Conservation (phyloP, 2,329 filamentous ascomycete species). For the Penicillium digitatum region DNA sequence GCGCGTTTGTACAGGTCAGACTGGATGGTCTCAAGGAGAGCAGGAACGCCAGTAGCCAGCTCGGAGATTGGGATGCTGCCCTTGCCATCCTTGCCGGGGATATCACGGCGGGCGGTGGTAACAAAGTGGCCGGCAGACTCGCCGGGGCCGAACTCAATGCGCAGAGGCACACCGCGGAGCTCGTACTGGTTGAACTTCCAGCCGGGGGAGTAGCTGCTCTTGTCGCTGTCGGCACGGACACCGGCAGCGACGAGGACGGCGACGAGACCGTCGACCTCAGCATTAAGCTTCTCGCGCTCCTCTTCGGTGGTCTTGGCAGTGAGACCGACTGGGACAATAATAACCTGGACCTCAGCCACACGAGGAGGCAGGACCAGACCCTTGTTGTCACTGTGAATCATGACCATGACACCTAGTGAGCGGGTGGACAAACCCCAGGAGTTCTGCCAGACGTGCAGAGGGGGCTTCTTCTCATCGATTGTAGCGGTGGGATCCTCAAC, state of each 20-base stretch:
- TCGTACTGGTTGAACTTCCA: constrained; percentile 99
- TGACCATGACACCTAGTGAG: constrained; percentile 97
- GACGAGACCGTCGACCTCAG: constrained; percentile 69
- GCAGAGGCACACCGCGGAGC: constrained; percentile 87
- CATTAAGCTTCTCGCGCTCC: constrained; percentile 70
- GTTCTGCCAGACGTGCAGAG: constrained; percentile 94
- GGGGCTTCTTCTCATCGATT: constrained; percentile 68
- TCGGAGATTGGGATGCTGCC: constrained; percentile 71
- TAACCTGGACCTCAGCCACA: constrained; percentile 77
- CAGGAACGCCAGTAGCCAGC: constrained; percentile 68
- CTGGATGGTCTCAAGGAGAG: constrained; percentile 86
- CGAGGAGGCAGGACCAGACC: constrained; percentile 89
- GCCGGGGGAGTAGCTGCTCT: constrained; percentile 83
- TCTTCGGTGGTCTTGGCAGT: constrained; percentile 82
- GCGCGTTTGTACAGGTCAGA: constrained; percentile 74
- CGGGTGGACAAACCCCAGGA: constrained; percentile 97
- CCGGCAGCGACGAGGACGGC: constrained; percentile 66
- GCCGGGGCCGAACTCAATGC: constrained; percentile 93
- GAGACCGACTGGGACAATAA: constrained; percentile 89
- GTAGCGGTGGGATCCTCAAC: constrained; percentile 80
- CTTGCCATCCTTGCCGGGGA: constrained; percentile 63
- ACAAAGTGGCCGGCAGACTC: constrained; percentile 83
- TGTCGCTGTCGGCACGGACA: constrained; percentile 75
- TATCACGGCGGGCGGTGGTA: constrained; percentile 81
- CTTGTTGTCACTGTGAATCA: constrained; percentile 95